These are phyloP conservation scores for Kwoniella pini DNA, from an alignment of 768 basidiomycete genomes.

Conservation along the genomic window DNA sequence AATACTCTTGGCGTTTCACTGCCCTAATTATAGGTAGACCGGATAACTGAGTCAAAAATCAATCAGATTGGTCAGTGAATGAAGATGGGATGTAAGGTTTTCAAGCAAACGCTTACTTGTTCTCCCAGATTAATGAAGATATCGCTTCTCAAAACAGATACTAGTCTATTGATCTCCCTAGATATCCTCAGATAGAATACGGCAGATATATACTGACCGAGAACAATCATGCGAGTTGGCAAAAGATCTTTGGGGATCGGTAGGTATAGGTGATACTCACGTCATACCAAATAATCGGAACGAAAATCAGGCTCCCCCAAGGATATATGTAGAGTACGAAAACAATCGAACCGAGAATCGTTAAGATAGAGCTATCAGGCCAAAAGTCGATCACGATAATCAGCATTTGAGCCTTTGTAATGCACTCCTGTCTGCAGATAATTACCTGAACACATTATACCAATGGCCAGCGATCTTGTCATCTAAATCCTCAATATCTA, in stretches of 20 bases:
- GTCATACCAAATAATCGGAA: constrained; percentile 32
- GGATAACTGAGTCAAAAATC: constrained; percentile 24
- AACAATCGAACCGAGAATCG: constrained; percentile 36
- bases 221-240: background rate
- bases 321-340: constrained; percentile 44
- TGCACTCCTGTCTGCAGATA: background rate
- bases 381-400: background rate
- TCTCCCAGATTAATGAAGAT: constrained; percentile 42
- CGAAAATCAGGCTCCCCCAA: constrained; percentile 34
- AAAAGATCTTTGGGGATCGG: background rate
- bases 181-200: constrained; percentile 39
- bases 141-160: constrained; percentile 32
- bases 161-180: constrained; percentile 43
- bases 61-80: too few species aligned
- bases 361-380: constrained; percentile 9
- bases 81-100: background rate
- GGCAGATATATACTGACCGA: constrained; percentile 25
- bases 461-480: constrained; percentile 37
- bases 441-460: constrained; percentile 35
- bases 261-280: constrained; percentile 8
- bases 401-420: background rate
- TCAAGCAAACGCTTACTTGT: constrained; percentile 23
- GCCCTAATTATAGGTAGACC: constrained; percentile 37
- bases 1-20: too few species aligned
- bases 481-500: constrained; percentile 53